A percentile compares a stretch with the other conserved stretches of the same genome.
These are phyloP conservation scores for Rhizomucor pusillus DNA, from an alignment of 371 early-diverging fungal genomes.

Conservation along the genomic window DNA sequence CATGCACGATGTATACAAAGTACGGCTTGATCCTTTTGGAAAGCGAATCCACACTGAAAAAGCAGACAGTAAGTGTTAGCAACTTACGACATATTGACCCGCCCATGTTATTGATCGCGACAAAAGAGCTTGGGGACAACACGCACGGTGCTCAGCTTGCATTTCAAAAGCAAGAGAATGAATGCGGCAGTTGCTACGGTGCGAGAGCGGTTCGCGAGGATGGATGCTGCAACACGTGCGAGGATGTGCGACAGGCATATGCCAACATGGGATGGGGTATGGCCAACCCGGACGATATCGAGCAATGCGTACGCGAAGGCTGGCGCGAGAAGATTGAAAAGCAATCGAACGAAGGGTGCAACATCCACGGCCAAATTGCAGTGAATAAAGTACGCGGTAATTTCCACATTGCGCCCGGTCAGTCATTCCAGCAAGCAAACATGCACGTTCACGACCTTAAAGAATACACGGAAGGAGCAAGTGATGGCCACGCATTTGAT, in stretches of 20 bases:
- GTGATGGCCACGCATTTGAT: slow-evolving; percentile 38
- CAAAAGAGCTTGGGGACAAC: slow-evolving; percentile 45
- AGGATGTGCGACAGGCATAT: slow-evolving; percentile 89
- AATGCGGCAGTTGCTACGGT: slow-evolving; percentile 93
- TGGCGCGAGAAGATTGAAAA: slow-evolving; percentile 73
- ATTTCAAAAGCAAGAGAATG: slow-evolving; percentile 37
- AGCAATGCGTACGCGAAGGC: slow-evolving; percentile 91
- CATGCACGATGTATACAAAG: slow-evolving; percentile 79
- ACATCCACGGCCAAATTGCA: slow-evolving; percentile 70
- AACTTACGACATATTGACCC: neutral
- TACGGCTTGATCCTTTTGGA: slow-evolving; percentile 72
- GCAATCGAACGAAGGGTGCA: slow-evolving; percentile 79
- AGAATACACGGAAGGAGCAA: slow-evolving; percentile 43
- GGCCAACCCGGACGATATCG: slow-evolving; percentile 66
- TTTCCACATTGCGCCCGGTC: slow-evolving; percentile 93
- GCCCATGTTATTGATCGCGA: neutral
- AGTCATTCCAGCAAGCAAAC: slow-evolving; percentile 73
- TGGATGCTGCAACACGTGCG: slow-evolving; percentile 95
- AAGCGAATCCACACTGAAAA: slow-evolving; percentile 57
- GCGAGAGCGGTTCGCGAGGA: slow-evolving; percentile 55
- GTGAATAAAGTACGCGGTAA: slow-evolving; percentile 94
- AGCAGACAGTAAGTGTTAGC: slow-evolving; percentile 37
- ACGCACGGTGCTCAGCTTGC: slow-evolving; percentile 39
- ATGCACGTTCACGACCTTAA: slow-evolving; percentile 86
- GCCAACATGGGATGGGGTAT: slow-evolving; percentile 80